Conservation (phyloP, 345 rosid species). For the Kernera saxatilis region DNA sequence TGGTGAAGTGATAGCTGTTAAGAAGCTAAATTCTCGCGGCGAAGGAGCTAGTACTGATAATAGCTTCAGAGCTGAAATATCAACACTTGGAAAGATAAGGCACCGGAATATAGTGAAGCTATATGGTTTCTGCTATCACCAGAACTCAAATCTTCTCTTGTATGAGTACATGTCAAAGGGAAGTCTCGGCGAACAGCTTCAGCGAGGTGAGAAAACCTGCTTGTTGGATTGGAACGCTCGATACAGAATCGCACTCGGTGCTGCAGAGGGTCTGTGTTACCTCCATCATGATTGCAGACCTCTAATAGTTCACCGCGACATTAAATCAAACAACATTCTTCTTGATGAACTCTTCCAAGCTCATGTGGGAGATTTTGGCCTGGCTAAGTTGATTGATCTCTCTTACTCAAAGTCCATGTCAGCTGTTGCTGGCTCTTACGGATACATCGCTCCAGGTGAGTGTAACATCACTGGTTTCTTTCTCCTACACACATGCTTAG, state of each 20-base stretch:
- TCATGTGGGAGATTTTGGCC: constrained; percentile 87
- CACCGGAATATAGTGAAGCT: constrained; percentile 83
- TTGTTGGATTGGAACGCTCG: constrained; percentile 59
- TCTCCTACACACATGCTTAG: background rate
- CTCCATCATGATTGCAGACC: constrained; percentile 84
- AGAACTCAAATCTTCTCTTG: constrained; percentile 64
- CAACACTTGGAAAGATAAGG: constrained; percentile 77
- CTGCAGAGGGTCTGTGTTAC: constrained; percentile 77
- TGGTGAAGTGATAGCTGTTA: constrained; percentile 66
- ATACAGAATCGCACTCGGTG: constrained; percentile 65
- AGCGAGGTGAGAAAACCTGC: constrained; percentile 32
- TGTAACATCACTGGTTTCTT: background rate
- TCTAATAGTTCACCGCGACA: constrained; percentile 70
- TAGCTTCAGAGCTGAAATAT: constrained; percentile 72
- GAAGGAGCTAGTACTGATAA: constrained; percentile 60
- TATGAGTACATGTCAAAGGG: constrained; percentile 78
- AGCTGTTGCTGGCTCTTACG: constrained; percentile 84
- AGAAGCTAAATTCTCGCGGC: constrained; percentile 55
- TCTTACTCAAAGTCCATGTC: constrained; percentile 80
- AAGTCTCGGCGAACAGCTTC: constrained; percentile 75
- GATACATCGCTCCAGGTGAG: constrained; percentile 88
- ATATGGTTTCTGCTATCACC: constrained; percentile 67
- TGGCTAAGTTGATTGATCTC: constrained; percentile 72
- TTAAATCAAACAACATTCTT: constrained; percentile 74
- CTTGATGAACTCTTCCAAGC: constrained; percentile 68